Evolutionary conservation across 208 protist genomes (phyloP).

Genomic region (Acanthamoeba quina): DNA sequence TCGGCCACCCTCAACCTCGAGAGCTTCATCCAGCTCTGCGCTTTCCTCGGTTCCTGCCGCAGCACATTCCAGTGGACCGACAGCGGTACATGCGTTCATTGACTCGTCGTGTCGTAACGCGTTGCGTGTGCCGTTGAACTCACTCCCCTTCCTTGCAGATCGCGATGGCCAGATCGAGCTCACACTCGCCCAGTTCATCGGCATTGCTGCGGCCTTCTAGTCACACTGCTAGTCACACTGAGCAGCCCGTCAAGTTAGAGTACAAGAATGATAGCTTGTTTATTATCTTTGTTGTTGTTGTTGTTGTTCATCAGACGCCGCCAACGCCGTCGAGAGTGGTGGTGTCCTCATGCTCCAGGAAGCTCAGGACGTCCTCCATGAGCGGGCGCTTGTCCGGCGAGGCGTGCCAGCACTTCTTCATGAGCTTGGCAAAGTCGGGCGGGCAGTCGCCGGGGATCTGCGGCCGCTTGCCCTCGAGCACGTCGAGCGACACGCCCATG

Average conservation of each 20-base stretch:
- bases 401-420: background rate
- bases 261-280: too few relatives aligned
- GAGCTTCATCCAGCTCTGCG: conserved; percentile 67
- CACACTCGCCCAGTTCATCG: conserved; percentile 41
- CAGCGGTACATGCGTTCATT: background rate
- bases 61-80: conserved; percentile 68
- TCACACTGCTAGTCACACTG: too few relatives aligned
- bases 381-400: background rate
- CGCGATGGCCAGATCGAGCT: conserved; percentile 12
- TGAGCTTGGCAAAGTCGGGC: background rate
- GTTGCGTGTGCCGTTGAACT: background rate
- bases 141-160: conserved; percentile 1
- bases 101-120: background rate
- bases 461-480: background rate
- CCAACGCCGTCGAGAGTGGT: too few relatives aligned
- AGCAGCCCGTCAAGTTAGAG: too few relatives aligned
- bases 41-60: conserved; percentile 25
- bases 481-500: background rate
- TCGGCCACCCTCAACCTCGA: conserved; percentile 11
- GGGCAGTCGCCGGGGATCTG: background rate
- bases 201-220: conserved; percentile 30
- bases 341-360: too few relatives aligned
- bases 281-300: too few relatives aligned
- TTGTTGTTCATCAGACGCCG: too few relatives aligned
- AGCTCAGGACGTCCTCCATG: background rate